Percentiles rank a stretch among this genome's conserved stretches.
These are phyloP conservation scores for Setaria italica DNA, from an alignment of 202 grass and related monocot genomes.

Conservation along the genomic window DNA sequence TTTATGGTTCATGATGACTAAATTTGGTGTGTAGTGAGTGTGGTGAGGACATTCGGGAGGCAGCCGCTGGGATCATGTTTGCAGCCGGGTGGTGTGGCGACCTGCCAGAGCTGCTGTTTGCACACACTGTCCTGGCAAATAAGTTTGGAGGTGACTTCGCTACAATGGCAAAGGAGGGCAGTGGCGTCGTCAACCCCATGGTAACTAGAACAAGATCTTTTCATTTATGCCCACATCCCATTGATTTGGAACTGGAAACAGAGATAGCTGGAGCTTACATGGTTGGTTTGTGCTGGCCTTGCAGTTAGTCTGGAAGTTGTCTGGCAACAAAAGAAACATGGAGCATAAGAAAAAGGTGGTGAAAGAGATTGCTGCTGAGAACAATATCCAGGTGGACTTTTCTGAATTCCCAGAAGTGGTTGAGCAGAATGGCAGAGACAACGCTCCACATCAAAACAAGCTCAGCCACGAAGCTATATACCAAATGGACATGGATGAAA, in stretches of 20 bases:
- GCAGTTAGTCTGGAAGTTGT: slow-evolving; percentile 85
- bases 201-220: slow-evolving; percentile 21
- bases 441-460: neutral
- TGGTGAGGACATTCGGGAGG: slow-evolving; percentile 62
- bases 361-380: slow-evolving; percentile 67
- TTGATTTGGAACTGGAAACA: neutral
- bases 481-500: neutral
- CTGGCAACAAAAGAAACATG: slow-evolving; percentile 54
- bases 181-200: slow-evolving; percentile 55
- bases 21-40: slow-evolving; percentile 54
- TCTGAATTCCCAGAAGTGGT: neutral
- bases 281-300: slow-evolving; percentile 1
- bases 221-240: neutral
- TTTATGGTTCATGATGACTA: neutral
- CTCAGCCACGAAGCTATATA: slow-evolving; percentile 4
- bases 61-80: slow-evolving; percentile 68
- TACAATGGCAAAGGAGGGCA: slow-evolving; percentile 46
- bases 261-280: slow-evolving; percentile 10
- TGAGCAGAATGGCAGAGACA: neutral
- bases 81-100: slow-evolving; percentile 73
- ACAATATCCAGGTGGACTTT: slow-evolving; percentile 60
- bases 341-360: slow-evolving; percentile 65
- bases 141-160: slow-evolving; percentile 72
- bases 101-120: slow-evolving; percentile 67
- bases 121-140: slow-evolving; percentile 56